phyloP scores from a whole-genome alignment of 768 basidiomycete species.

The Kwoniella sp. region DNA sequence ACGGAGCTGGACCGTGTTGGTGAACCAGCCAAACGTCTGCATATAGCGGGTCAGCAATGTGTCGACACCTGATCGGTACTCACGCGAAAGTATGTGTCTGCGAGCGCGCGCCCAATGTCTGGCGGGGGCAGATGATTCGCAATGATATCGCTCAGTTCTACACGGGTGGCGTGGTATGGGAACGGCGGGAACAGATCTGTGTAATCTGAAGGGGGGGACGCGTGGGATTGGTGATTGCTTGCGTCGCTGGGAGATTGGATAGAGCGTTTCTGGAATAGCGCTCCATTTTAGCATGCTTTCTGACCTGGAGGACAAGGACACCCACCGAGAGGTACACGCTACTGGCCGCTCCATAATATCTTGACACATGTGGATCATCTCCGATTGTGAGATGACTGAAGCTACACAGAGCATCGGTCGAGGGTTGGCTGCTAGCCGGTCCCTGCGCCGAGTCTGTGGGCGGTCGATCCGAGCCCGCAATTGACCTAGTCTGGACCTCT shows the following conservation, averaged over 20 bases:
- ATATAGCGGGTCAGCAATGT: too few species aligned
- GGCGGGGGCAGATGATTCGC: conserved; percentile 11
- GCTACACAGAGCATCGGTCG: conserved; percentile 9
- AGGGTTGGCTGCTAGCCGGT: background rate
- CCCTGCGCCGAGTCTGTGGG: background rate
- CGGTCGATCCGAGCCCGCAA: background rate
- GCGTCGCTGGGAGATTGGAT: background rate
- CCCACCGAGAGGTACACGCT: conserved; percentile 31
- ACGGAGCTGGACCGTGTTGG: conserved; percentile 23
- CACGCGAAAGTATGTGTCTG: conserved; percentile 22
- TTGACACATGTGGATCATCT: conserved; percentile 21
- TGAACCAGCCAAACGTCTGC: conserved; percentile 29
- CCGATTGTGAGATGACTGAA: conserved; percentile 23
- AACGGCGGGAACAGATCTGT: conserved; percentile 18
- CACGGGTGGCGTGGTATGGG: conserved; percentile 1
- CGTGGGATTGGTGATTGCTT: background rate
- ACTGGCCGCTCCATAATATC: conserved; percentile 34
- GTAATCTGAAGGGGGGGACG: conserved; percentile 7
- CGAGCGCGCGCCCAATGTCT: conserved; percentile 11
- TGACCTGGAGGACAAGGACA: too few species aligned
- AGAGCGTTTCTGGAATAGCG: background rate
- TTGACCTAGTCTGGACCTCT: conserved; percentile 9
- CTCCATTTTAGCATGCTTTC: background rate
- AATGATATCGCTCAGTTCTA: conserved; percentile 15
- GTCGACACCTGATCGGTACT: too few species aligned